Percentiles rank a stretch among this genome's conserved stretches.
phyloP scores from a whole-genome alignment of 345 rosid species.

The Physaria fendleri region DNA sequence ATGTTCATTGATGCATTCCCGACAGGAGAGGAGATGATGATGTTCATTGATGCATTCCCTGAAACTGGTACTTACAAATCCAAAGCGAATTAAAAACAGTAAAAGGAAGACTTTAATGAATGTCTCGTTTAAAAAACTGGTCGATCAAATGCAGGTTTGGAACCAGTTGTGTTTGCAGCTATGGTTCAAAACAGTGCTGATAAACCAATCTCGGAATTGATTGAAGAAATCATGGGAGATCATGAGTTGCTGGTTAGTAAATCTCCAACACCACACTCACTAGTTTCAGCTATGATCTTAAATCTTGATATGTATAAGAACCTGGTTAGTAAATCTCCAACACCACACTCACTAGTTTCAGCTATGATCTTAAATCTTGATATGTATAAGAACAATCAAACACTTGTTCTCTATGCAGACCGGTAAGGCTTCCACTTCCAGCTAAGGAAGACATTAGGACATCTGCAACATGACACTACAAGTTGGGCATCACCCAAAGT shows the following conservation, averaged over 20 bases:
- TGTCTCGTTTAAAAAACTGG: neutral
- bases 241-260: constrained; percentile 77
- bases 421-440: constrained; percentile 24
- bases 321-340: too few species aligned
- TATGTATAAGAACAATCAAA: neutral
- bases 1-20: constrained; percentile 96
- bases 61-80: constrained; percentile 47
- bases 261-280: neutral
- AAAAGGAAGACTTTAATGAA: neutral
- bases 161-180: constrained; percentile 77
- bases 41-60: constrained; percentile 71
- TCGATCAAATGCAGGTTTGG: constrained; percentile 46
- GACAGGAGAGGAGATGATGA: too few species aligned
- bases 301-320: neutral
- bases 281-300: constrained; percentile 1
- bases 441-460: neutral
- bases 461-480: neutral
- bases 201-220: constrained; percentile 56
- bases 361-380: constrained; percentile 1
- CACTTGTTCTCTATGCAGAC: constrained; percentile 41
- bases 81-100: neutral
- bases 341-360: neutral
- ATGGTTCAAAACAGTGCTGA: constrained; percentile 78
- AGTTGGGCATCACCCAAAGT: neutral
- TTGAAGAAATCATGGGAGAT: constrained; percentile 86